Evolutionary conservation across 2,329 filamentous ascomycete species (phyloP).

Genomic region (Stagonosporopsis chrysanthemi): DNA sequence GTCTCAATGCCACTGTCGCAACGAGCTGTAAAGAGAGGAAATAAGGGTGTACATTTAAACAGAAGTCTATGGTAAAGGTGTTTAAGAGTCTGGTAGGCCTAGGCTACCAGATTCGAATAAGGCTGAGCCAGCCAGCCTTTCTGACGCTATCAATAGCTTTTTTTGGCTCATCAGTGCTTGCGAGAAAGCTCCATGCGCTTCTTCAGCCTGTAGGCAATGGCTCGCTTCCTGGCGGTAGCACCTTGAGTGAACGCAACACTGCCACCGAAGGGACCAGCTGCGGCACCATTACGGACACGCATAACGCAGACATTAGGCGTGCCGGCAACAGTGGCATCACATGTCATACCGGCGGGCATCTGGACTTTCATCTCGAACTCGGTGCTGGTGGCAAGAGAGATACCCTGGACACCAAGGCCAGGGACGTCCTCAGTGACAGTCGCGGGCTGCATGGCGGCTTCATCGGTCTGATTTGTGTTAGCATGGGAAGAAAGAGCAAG

Average conservation of each 20-base stretch:
- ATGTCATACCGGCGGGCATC: conserved; percentile 74
- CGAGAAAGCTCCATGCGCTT: conserved; percentile 47
- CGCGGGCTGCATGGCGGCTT: conserved; percentile 66
- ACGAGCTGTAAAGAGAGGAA: background rate
- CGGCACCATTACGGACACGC: conserved; percentile 67
- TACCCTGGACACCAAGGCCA: conserved; percentile 63
- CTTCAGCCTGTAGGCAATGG: conserved; percentile 62
- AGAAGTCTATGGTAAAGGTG: background rate
- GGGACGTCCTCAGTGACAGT: conserved; percentile 68
- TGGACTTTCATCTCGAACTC: conserved; percentile 70
- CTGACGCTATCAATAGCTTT: background rate
- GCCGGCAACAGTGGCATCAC: conserved; percentile 66
- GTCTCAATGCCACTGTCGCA: background rate
- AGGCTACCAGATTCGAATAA: background rate
- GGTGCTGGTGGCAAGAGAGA: conserved; percentile 65
- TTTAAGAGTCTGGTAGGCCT: background rate
- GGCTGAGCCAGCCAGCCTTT: background rate
- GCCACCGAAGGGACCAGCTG: conserved; percentile 72
- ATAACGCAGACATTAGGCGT: conserved; percentile 70
- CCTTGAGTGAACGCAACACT: conserved; percentile 71
- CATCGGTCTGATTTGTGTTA: conserved; percentile 53
- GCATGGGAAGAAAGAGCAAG: background rate
- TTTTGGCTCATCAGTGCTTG: conserved; percentile 25
- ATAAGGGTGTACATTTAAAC: background rate
- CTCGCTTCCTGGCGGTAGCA: conserved; percentile 65